phyloP scores from a whole-genome alignment of 176 grass and related monocot species.

The Stipa capillata region DNA sequence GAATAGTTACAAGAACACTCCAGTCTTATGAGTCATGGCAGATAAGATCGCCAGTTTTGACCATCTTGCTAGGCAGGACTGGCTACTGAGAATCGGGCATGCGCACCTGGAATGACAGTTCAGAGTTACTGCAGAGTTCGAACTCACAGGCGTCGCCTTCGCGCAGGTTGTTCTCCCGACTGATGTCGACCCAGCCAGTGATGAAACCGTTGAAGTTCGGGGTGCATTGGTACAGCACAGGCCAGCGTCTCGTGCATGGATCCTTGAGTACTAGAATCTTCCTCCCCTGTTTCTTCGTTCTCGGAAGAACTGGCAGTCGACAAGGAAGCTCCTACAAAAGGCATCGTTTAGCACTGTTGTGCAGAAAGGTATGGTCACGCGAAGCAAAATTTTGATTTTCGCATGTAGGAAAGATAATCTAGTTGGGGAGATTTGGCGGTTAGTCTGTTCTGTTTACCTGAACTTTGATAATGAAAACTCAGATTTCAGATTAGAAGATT shows the following conservation, averaged over 20 bases:
- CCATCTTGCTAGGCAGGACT: neutral
- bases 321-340: slow-evolving; percentile 26
- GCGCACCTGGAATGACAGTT: slow-evolving; percentile 22
- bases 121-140: slow-evolving; percentile 14
- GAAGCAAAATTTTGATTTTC: neutral
- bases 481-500: neutral
- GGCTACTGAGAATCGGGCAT: neutral
- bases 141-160: slow-evolving; percentile 41
- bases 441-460: neutral
- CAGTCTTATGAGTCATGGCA: neutral
- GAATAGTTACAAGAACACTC: neutral
- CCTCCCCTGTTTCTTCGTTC: slow-evolving; percentile 39
- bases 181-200: slow-evolving; percentile 41
- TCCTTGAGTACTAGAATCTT: slow-evolving; percentile 47
- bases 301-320: slow-evolving; percentile 32
- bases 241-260: slow-evolving; percentile 33
- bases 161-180: slow-evolving; percentile 27
- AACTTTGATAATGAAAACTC: neutral
- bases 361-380: neutral
- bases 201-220: slow-evolving; percentile 46
- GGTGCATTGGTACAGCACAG: slow-evolving; percentile 45
- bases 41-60: neutral
- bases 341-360: neutral
- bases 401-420: neutral
- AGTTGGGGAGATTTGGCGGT: neutral